Percentiles rank a stretch among this genome's conserved stretches.
Conservation (phyloP, 257 asterid species). For the Penstemon barbatus region DNA sequence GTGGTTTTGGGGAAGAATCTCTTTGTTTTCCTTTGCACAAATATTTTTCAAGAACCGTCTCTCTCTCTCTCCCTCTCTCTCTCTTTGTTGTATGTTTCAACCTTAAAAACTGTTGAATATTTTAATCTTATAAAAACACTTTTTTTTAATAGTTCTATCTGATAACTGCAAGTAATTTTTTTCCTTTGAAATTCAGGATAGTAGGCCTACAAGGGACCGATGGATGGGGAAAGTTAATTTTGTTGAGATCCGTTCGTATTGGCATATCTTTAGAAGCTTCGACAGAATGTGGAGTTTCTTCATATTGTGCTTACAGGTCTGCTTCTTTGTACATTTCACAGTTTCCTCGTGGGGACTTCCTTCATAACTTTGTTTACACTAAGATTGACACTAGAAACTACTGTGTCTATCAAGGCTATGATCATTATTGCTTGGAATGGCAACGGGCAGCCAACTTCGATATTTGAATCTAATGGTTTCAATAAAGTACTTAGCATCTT, state of each 20-base stretch:
- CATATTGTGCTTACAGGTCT: constrained; percentile 94
- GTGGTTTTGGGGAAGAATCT: no score
- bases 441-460: constrained; percentile 60
- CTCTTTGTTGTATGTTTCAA: constrained; percentile 2
- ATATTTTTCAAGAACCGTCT: constrained; percentile 6
- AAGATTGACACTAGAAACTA: constrained; percentile 30
- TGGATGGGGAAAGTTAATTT: constrained; percentile 99
- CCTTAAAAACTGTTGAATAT: constrained; percentile 10
- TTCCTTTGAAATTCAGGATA: constrained; percentile 48
- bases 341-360: constrained; percentile 21
- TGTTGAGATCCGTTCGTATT: constrained; percentile 95
- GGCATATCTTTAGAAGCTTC: constrained; percentile 95
- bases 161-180: constrained; percentile 22
- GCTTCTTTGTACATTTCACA: constrained; percentile 22
- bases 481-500: constrained; percentile 91
- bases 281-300: constrained; percentile 99
- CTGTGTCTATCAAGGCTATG: constrained; percentile 71
- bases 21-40: neutral
- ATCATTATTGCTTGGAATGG: constrained; percentile 97
- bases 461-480: constrained; percentile 63
- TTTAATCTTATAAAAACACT: constrained; percentile 15
- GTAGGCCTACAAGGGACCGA: constrained; percentile 60
- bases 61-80: neutral
- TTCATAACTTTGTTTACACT: constrained; percentile 20
- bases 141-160: constrained; percentile 5